Evolutionary conservation across 768 basidiomycete species (phyloP).

Genomic region (Boletus bicolor): DNA sequence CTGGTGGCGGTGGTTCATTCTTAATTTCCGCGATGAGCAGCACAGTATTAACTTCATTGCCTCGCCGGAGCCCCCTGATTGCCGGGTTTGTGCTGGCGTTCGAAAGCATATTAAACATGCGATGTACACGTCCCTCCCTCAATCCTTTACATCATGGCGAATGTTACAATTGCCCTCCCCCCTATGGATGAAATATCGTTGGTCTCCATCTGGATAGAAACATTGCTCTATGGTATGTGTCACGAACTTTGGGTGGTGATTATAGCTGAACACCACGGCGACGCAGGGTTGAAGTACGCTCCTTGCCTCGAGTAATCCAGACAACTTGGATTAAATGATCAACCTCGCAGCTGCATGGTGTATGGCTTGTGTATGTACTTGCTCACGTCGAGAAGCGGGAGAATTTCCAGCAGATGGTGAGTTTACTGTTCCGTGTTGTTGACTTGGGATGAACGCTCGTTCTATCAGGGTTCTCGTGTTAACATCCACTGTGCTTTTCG

Average conservation of each 20-base stretch:
- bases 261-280: background rate
- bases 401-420: conserved; percentile 2
- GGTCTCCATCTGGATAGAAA: conserved; percentile 16
- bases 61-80: background rate
- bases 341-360: conserved; percentile 9
- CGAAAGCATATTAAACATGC: conserved; percentile 2
- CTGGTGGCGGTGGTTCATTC: conserved; percentile 1
- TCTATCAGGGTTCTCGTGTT: conserved; percentile 10
- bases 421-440: background rate
- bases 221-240: conserved; percentile 16
- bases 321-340: background rate
- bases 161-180: background rate
- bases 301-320: background rate
- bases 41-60: background rate
- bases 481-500: conserved; percentile 14
- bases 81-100: background rate
- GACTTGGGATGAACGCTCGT: background rate
- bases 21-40: background rate
- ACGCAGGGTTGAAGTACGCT: conserved; percentile 10
- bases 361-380: conserved; percentile 15
- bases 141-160: conserved; percentile 5
- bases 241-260: background rate
- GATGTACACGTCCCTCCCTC: background rate
- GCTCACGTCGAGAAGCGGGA: conserved; percentile 2
- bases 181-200: conserved; percentile 14